Evolutionary conservation across 2,329 filamentous ascomycete species (phyloP), one percentile per base, ranked within the genome.

Genomic region (Microdochium trichocladiopsis): DNA sequence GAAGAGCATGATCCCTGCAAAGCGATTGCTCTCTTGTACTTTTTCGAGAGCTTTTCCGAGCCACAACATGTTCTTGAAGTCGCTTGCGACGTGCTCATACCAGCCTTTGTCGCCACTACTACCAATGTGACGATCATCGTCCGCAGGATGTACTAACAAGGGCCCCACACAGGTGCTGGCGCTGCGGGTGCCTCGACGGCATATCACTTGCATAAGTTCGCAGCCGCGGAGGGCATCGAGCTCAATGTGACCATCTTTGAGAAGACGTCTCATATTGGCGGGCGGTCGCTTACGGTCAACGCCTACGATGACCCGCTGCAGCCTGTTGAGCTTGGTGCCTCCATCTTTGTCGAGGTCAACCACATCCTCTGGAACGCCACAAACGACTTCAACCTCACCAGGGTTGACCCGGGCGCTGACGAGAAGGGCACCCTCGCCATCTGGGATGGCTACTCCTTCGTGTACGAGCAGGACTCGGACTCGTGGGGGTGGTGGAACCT

Each of bases 191-290:
- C 94, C 4, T 95, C 92, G 2, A 76, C 91, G 2, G 92, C 94
- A 1, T 96, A 94, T 68, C 83, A 93, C 63, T 75, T 99, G 48
- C 78, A 79, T 37, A 82, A 86, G 62, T 92, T 85, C 66, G 87
- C 89, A 22, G 70, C 80, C 3, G 70, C 80, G 53, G 74, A 77
- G n/a, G 73, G 72, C 18, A 68, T 87, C 18, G 72, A 77, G 2
- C 65, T 93, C 53, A 87, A 95, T 58, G 86, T 97, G 61, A 95
- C 91, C 22, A 75, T 99, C 25, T 96, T 93, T 66, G 94, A 99
- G 63, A 87, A 86, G 59, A 84, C 83, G 16, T 67, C 74, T 28
- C 89, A 84, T 59, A 78, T 97, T 45, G 94, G 94, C 25, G 94
- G 94, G 9, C 88, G 94, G 24, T 88, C 88, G 8, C 88, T 92